Evolutionary conservation across 2,329 filamentous ascomycete species (phyloP).

Genomic region (Sclerotinia trifoliorum): DNA sequence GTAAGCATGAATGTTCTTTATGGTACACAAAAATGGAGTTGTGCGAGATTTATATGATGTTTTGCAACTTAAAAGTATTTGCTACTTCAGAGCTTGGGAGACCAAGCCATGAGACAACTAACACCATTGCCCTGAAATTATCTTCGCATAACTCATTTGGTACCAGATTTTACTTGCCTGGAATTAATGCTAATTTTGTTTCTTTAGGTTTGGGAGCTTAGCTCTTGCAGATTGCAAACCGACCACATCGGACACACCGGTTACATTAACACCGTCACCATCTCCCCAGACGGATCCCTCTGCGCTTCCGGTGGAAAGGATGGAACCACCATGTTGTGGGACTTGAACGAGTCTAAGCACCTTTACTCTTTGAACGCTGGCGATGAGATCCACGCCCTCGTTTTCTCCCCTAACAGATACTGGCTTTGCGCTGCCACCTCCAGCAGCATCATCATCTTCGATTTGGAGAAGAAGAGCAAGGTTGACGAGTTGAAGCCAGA

Average conservation of each 20-base stretch:
- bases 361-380: slow-evolving; percentile 99
- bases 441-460: slow-evolving; percentile 99
- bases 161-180: slow-evolving; percentile 11
- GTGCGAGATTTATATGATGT: slow-evolving; percentile 71
- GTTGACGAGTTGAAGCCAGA: slow-evolving; percentile 99
- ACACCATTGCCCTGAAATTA: slow-evolving; percentile 81
- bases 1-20: slow-evolving; percentile 56
- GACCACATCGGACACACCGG: slow-evolving; percentile 99
- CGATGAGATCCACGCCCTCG: slow-evolving; percentile 99
- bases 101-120: slow-evolving; percentile 94
- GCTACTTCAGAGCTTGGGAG: slow-evolving; percentile 98
- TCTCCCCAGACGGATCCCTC: slow-evolving; percentile 98
- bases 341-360: slow-evolving; percentile 99
- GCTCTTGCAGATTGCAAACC: slow-evolving; percentile 98
- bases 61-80: slow-evolving; percentile 94
- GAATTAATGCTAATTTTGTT: slow-evolving; percentile 27
- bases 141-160: slow-evolving; percentile 30
- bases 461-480: slow-evolving; percentile 99
- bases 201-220: slow-evolving; percentile 93
- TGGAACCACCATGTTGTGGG: slow-evolving; percentile 99
- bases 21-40: slow-evolving; percentile 26
- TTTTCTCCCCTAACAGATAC: slow-evolving; percentile 99
- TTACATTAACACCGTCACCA: slow-evolving; percentile 99
- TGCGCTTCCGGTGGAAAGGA: slow-evolving; percentile 99
- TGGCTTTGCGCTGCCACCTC: slow-evolving; percentile 99